A percentile compares a stretch with the other conserved stretches of the same genome.
Conservation (phyloP, 2,329 filamentous ascomycete species). For the Penicillium polonicum region DNA sequence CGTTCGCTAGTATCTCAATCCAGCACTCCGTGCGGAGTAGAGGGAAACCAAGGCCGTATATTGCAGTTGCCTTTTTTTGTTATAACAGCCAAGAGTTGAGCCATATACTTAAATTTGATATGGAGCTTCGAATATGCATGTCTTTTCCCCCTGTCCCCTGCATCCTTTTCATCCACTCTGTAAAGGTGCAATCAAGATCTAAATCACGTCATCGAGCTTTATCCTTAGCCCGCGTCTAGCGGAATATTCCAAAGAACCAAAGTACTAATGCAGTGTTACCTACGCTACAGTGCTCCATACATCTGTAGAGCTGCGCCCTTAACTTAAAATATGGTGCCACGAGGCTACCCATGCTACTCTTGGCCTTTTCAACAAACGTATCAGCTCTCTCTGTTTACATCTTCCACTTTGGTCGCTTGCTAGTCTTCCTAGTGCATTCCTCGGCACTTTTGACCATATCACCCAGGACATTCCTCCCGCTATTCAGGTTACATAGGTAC, state of each 20-base stretch:
- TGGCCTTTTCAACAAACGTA: not conserved
- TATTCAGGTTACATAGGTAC: not conserved
- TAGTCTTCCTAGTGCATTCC: not conserved
- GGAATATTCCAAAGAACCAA: not conserved
- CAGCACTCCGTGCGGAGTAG: not conserved
- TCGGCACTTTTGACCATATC: not conserved
- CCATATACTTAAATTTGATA: not conserved
- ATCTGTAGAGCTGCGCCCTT: not conserved
- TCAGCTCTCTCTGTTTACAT: not conserved
- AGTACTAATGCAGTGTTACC: not conserved
- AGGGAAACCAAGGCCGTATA: too few relatives aligned
- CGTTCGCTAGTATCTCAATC: not conserved
- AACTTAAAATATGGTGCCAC: not conserved
- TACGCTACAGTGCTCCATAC: not conserved
- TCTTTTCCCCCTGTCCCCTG: not conserved
- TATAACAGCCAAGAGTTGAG: too few relatives aligned
- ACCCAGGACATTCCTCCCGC: not conserved
- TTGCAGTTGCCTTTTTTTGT: not conserved
- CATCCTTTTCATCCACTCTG: not conserved
- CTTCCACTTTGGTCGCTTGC: not conserved
- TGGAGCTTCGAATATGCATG: not conserved
- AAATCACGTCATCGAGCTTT: slow-evolving; percentile 38
- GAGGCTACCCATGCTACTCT: not conserved
- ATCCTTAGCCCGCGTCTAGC: slow-evolving; percentile 11
- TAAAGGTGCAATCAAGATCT: slow-evolving; percentile 30